Percentiles rank a stretch among this genome's conserved stretches.
These are phyloP conservation scores for Marasmius oreades DNA, from an alignment of 1,284 basidiomycete species.

Conservation along the genomic window DNA sequence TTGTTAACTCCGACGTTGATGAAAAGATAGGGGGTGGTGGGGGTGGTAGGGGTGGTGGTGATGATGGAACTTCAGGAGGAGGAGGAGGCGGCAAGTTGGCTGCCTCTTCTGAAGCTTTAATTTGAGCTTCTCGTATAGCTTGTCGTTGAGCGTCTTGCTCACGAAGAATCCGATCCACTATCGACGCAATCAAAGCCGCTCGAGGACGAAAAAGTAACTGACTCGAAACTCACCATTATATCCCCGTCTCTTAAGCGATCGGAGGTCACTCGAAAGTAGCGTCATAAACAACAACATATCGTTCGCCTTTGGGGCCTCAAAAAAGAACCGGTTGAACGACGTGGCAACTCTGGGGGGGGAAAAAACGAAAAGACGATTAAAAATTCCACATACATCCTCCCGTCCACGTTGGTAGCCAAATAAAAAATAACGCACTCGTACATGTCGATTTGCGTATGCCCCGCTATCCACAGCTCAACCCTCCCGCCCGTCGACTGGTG, in stretches of 20 bases:
- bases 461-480: slow-evolving; percentile 76
- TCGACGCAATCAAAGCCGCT: neutral
- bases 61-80: neutral
- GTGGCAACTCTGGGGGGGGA: slow-evolving; percentile 81
- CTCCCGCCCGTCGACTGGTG: slow-evolving; percentile 50
- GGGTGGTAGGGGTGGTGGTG: neutral
- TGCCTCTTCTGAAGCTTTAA: slow-evolving; percentile 19
- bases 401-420: neutral
- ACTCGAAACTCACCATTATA: slow-evolving; percentile 63
- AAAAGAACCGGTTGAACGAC: slow-evolving; percentile 73
- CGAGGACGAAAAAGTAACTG: neutral
- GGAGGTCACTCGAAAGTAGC: slow-evolving; percentile 86
- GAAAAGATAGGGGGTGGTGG: neutral
- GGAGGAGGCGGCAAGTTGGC: neutral
- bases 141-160: slow-evolving; percentile 77
- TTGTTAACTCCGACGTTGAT: too few relatives aligned
- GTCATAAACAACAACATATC: slow-evolving; percentile 90
- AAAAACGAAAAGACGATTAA: slow-evolving; percentile 4
- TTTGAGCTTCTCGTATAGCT: slow-evolving; percentile 48
- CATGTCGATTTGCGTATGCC: slow-evolving; percentile 78
- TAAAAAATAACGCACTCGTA: slow-evolving; percentile 70
- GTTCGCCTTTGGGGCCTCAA: slow-evolving; percentile 73
- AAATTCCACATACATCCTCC: neutral
- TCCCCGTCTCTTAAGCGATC: slow-evolving; percentile 80
- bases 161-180: slow-evolving; percentile 88